Evolutionary conservation across 352 stramenopile species (phyloP), one percentile per base, ranked within the genome.

Genomic region (Phytophthora hybrid): DNA sequence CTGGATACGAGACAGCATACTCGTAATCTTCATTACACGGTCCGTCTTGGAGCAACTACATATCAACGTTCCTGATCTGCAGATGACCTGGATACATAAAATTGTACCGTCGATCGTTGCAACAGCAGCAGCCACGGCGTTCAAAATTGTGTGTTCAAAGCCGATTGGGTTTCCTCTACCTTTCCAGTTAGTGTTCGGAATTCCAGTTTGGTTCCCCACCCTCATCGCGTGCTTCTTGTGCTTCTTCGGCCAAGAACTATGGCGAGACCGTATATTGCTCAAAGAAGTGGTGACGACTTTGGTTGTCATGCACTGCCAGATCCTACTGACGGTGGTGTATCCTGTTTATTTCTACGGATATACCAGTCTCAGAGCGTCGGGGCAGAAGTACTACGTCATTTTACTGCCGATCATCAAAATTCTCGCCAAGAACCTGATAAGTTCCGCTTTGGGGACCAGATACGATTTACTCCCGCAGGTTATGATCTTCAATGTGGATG

Each of bases 401-500:
- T 16, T 31, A 3, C 49, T 55, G 6, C 49, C 49, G 19, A 31
- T 55, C 21, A 55, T 55, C 2, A 55, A 55, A 32, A 55, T 55
- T n/a, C 49, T 55, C 1, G 49, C 49, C 49, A 55, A 55, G 18
- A 55, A 26, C 49, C 19, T 55, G 7, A 55, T 55, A 5, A 55
- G 49, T 14, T 29, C 49, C 4, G 21, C 49, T 11, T 32, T 55
- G 49, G 49, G 49, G 10, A n/a, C 49, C 11, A 55, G 21, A 31
- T 55, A 32, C 7, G 49, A 55, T n/a, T n/a, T 55, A 31, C 49
- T 32, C 9, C 49, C 49, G 21, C 49, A 55, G 49, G 31, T 55
- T 32, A 55, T 55, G 49, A 55, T 55, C 18, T 55, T 55, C 18
- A 55, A 55, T 14, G 49, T 55, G 19, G 49, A 55, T 10, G 49